Evolutionary conservation across 129 eudicot species (phyloP), one percentile per base, ranked within the genome.

Genomic region (Cynara cardunculus): DNA sequence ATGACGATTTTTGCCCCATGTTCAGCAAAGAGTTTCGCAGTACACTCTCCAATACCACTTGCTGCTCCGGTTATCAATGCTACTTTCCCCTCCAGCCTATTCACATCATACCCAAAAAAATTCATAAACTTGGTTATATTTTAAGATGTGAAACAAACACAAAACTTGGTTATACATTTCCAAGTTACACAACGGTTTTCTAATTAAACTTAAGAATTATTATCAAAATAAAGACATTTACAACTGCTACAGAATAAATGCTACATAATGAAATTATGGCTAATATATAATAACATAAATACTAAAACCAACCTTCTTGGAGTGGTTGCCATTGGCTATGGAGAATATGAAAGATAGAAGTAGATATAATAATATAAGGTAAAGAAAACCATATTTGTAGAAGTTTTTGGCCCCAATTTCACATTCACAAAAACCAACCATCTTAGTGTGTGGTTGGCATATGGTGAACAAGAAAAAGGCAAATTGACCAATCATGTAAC

Each of bases 1-100:
- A 87, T 78, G 7, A 81, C 87, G 3, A 89, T 80, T 59, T 89
- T 89, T 9, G 94, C 94, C 0, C 94, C 94, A 7, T 88, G 84
- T 75, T 84, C 73, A 11, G 84, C 73, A 72, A 90, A 87, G 21
- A 84, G 75, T 12, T 79, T 87, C 0, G 91, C 91, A 0, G 86
- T 78, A 79, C 67, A 76, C 71, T 85, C 84, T 1, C 93, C 93
- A 7, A 89, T 78, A 22, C 93, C 93, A 1, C 91, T 87, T 24
- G 90, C 86, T 56, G 80, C 93, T 12, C 90, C 89, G 0, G 90
- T 89, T 21, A 89, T 89, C 39, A 89, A 31, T 1, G 89, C 90
- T 16, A 89, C 89, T 79, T 89, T 89, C 1, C 90, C 89, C 34
- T 84, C 90, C 24, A 84, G 74, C 85, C 88, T 86, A 46, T 90